Conservation (phyloP, 169 alveolate genomes). For the Theileria parva region DNA sequence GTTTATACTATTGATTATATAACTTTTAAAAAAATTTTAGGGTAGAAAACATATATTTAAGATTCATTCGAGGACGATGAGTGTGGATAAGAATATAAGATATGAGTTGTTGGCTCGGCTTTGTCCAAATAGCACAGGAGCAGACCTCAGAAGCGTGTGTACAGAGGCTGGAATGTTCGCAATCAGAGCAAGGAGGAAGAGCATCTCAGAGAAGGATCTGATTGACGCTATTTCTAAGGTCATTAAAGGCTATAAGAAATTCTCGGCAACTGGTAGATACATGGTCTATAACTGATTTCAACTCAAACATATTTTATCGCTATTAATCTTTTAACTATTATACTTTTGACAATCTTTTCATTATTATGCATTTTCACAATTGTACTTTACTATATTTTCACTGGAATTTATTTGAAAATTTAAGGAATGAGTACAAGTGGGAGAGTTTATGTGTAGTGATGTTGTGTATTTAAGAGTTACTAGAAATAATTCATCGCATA, state of each 20-base stretch:
- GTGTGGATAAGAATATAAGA: conserved; percentile 92
- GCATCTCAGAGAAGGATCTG: conserved; percentile 94
- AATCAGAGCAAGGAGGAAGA: conserved; percentile 97
- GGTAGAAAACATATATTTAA: conserved; percentile 95
- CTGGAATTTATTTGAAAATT: not conserved
- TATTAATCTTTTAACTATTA: not conserved
- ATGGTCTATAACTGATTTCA: conserved; percentile 92
- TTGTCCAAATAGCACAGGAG: conserved; percentile 98
- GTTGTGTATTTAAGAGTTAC: not conserved
- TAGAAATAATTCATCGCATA: not conserved
- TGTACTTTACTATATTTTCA: not conserved
- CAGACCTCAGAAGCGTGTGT: conserved; percentile 97
- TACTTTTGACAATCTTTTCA: not conserved
- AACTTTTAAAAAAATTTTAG: conserved; percentile 16
- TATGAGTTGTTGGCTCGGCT: conserved; percentile 96
- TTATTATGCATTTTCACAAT: not conserved
- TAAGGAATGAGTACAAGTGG: not conserved
- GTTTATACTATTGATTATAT: not conserved
- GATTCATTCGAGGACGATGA: conserved; percentile 97
- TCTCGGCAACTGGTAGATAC: conserved; percentile 97
- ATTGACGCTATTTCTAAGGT: conserved; percentile 96
- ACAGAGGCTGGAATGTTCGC: conserved; percentile 99
- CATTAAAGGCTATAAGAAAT: conserved; percentile 95
- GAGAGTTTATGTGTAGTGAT: conserved; percentile 5
- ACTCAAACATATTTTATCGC: not conserved